Base-by-base conservation (phyloP, 331 rosid genomes). In the Prunus yedoensis region DNA sequence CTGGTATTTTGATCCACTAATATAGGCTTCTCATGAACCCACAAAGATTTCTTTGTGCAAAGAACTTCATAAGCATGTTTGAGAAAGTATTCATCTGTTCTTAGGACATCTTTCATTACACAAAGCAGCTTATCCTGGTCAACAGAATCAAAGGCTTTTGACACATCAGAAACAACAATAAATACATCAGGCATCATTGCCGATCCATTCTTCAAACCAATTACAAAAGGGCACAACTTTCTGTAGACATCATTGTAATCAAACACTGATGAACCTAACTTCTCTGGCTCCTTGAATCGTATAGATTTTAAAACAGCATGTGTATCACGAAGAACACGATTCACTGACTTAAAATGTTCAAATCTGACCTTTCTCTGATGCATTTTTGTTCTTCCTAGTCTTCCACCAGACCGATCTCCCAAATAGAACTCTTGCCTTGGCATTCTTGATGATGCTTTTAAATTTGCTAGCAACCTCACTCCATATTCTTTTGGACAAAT, bases 191-290 rank as follows among this genome's bases (percentile, higher is more conserved):
- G 91, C 81, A 77, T 61, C 62, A 71, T 14, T 45, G 74, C 56
- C 58, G 69, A 66, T 32, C 81, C 83, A 32, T 81, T 83, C 86
- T 82, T 87, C 23, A 80, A 80, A 68, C 71, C 82, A 83, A 81
- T 63, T 74, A 87, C 73, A 81, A 90, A 90, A 30, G 91, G 85
- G 46, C 92, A 82, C 23, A 94, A 74, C 76, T 83, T 91, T 81
- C 61, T 82, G 62, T 94, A 94, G 69, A 89, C 87, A 80, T 89
- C 98, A 85, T 90, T 90, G 84, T 94, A 94, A 74, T 94, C 90
- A 83, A 94, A 94, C 73, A 94, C 95, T 3, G 98, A 94, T 53
- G 98, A 87, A 70, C 98, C 98, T 74, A 94, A 78, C 63, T 82
- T 87, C 82, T 84, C 83, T 25, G 95, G 90, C 71, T 88, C 92